Conservation (phyloP, 306 rosid genomes). For the Pyrus communis region DNA sequence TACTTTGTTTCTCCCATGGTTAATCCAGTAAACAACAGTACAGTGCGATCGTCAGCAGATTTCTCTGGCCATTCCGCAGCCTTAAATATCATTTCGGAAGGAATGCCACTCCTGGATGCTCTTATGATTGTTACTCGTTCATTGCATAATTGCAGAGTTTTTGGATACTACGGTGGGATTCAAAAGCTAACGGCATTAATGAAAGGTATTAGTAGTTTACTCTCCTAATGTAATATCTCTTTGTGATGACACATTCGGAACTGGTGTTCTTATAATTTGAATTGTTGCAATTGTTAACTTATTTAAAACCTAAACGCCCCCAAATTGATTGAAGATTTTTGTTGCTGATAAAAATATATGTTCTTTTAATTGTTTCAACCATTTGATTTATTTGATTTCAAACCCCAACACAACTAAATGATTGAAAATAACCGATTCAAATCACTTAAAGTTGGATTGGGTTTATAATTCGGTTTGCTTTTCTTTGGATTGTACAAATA, state of each 20-base stretch:
- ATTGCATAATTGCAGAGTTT: constrained; percentile 79
- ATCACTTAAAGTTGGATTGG: background rate
- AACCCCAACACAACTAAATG: background rate
- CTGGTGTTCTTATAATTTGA: background rate
- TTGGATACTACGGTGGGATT: constrained; percentile 89
- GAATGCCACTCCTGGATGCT: constrained; percentile 69
- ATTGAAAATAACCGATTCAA: background rate
- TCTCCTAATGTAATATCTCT: background rate
- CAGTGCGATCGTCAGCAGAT: constrained; percentile 44
- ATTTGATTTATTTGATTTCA: too few relatives aligned
- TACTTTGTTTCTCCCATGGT: constrained; percentile 17
- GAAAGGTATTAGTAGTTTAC: constrained; percentile 60
- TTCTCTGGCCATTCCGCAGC: constrained; percentile 53
- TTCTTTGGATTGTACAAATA: background rate
- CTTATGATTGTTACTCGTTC: constrained; percentile 65
- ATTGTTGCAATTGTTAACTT: background rate
- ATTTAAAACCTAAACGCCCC: too few relatives aligned
- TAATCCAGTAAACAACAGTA: constrained; percentile 53
- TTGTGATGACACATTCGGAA: background rate
- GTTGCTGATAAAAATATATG: too few relatives aligned
- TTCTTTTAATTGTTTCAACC: too few relatives aligned
- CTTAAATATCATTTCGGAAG: constrained; percentile 64
- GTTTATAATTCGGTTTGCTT: background rate
- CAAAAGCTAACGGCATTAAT: constrained; percentile 80
- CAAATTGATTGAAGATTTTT: too few relatives aligned